A percentile compares a stretch with the other conserved stretches of the same genome.
phyloP scores from a whole-genome alignment of 1,284 basidiomycete genomes.

The Meira nashicola region DNA sequence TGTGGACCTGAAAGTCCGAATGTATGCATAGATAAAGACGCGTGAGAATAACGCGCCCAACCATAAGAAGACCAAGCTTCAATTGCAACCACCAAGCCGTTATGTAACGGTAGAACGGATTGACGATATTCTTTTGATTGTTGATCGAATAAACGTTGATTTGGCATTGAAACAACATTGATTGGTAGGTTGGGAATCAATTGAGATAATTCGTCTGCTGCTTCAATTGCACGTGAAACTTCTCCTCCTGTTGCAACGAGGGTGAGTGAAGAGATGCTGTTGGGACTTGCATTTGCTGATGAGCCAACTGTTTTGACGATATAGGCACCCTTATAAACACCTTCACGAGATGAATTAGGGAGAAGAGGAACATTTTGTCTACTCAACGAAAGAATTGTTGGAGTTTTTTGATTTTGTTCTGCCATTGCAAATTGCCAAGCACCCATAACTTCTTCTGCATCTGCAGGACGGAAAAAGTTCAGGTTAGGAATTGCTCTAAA shows the following conservation, averaged over 20 bases:
- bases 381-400: conserved; percentile 75
- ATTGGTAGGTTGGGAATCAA: conserved; percentile 60
- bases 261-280: not conserved
- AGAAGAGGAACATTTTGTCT: conserved; percentile 91
- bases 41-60: conserved; percentile 52
- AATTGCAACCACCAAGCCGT: conserved; percentile 81
- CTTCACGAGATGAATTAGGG: conserved; percentile 78
- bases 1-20: conserved; percentile 81
- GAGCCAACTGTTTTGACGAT: conserved; percentile 73
- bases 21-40: conserved; percentile 38
- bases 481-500: conserved; percentile 85
- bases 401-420: conserved; percentile 64
- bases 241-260: conserved; percentile 85
- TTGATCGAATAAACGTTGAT: conserved; percentile 81
- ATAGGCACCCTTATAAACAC: conserved; percentile 79
- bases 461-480: conserved; percentile 67
- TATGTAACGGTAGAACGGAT: conserved; percentile 72
- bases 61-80: conserved; percentile 64
- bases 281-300: conserved; percentile 67
- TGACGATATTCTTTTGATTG: conserved; percentile 76
- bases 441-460: conserved; percentile 89
- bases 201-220: conserved; percentile 67
- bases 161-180: conserved; percentile 80
- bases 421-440: conserved; percentile 73
- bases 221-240: conserved; percentile 77